Evolutionary conservation across 768 basidiomycete species (phyloP).

Genomic region (Terana coerulea): DNA sequence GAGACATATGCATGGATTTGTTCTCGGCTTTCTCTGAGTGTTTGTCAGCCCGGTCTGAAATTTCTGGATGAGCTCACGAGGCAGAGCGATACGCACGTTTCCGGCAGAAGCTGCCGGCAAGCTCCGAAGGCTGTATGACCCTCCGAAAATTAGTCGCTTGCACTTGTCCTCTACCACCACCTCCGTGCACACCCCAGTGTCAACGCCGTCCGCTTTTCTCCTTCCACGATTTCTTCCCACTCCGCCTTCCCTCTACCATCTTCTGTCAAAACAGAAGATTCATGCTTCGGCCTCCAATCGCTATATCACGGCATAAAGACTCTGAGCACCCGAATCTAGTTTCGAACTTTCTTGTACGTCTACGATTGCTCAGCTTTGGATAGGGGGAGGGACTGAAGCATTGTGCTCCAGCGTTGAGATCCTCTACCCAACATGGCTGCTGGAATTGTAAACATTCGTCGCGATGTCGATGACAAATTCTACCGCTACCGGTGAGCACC

Average conservation of each 20-base stretch:
- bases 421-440: slow-evolving; percentile 75
- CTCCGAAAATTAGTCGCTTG: slow-evolving; percentile 5
- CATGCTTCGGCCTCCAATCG: slow-evolving; percentile 90
- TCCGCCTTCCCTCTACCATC: slow-evolving; percentile 39
- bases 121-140: slow-evolving; percentile 4
- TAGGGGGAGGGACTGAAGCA: slow-evolving; percentile 1
- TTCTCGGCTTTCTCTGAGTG: not conserved
- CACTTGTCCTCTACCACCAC: slow-evolving; percentile 20
- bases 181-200: slow-evolving; percentile 13
- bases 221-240: slow-evolving; percentile 64
- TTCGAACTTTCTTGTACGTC: slow-evolving; percentile 36
- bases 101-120: slow-evolving; percentile 7
- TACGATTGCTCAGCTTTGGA: not conserved
- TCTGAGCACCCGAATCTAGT: slow-evolving; percentile 30
- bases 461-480: slow-evolving; percentile 96
- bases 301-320: slow-evolving; percentile 64
- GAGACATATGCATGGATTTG: too few relatives aligned
- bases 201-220: slow-evolving; percentile 19
- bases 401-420: slow-evolving; percentile 51
- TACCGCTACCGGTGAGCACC: slow-evolving; percentile 81
- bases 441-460: slow-evolving; percentile 88
- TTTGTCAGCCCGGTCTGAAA: not conserved
- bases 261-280: slow-evolving; percentile 79
- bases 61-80: not conserved
- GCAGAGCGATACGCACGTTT: not conserved